These are phyloP conservation scores for Ophiocordyceps australis DNA, from an alignment of 2,329 filamentous ascomycete genomes.

Conservation along the genomic window DNA sequence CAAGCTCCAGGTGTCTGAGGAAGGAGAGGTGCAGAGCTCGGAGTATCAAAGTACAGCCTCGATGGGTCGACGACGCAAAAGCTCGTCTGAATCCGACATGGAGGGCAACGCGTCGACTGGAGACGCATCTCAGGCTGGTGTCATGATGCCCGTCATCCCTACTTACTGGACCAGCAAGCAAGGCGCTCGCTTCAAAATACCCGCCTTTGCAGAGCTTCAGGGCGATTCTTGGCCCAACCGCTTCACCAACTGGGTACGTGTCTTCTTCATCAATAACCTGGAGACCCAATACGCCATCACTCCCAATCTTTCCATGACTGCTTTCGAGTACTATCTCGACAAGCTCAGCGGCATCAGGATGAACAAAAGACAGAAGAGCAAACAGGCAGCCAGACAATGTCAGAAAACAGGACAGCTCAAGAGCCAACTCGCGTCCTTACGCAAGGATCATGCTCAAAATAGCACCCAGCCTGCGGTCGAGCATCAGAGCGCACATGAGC, in stretches of 20 bases:
- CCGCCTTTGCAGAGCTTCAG: constrained; percentile 8
- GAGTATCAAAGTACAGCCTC: too few species aligned
- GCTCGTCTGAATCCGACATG: too few species aligned
- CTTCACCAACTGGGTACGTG: constrained; percentile 15
- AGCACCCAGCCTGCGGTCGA: too few species aligned
- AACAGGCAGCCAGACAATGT: constrained; percentile 9
- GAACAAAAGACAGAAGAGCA: constrained; percentile 14
- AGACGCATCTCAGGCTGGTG: constrained; percentile 1
- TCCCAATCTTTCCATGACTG: constrained; percentile 7
- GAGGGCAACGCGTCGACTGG: too few species aligned
- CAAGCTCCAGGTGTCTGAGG: constrained; percentile 9
- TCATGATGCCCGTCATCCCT: constrained; percentile 6
- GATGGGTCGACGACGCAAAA: too few species aligned
- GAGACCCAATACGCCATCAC: constrained; percentile 7
- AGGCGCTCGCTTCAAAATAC: constrained; percentile 8
- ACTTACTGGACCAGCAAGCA: constrained; percentile 6
- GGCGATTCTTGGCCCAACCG: constrained; percentile 15
- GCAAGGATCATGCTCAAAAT: neutral
- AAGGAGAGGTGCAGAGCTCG: too few species aligned
- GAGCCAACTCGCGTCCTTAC: constrained; percentile 6
- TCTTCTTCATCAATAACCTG: constrained; percentile 11
- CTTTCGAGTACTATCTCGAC: constrained; percentile 13
- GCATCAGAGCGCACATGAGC: too few species aligned
- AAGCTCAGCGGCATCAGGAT: constrained; percentile 10
- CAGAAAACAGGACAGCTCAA: constrained; percentile 8